These are phyloP conservation scores for Acrodontium crateriforme DNA, from an alignment of 2,329 filamentous ascomycete species.

Conservation along the genomic window DNA sequence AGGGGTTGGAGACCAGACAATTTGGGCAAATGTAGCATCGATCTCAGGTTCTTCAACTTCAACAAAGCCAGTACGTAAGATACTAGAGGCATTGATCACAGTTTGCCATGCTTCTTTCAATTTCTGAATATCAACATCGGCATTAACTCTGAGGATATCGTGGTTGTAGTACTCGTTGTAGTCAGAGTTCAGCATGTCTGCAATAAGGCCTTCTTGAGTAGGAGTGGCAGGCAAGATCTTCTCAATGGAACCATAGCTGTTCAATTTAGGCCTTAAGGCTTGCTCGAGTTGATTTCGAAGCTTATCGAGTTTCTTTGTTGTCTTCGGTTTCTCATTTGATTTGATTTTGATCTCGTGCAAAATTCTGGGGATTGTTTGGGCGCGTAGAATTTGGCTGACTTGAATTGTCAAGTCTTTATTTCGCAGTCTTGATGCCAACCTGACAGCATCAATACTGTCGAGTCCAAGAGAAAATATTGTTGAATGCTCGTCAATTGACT, in stretches of 20 bases:
- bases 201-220: conserved; percentile 75
- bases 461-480: conserved; percentile 72
- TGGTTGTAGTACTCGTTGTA: conserved; percentile 76
- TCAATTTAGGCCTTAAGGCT: not conserved
- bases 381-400: conserved; percentile 65
- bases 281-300: conserved; percentile 7
- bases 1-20: conserved; percentile 27
- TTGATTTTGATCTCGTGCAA: conserved; percentile 12
- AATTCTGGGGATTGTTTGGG: conserved; percentile 54
- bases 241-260: conserved; percentile 30
- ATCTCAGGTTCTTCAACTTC: conserved; percentile 49
- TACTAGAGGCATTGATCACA: conserved; percentile 49
- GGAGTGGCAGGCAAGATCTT: conserved; percentile 61
- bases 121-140: conserved; percentile 39
- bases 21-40: conserved; percentile 41
- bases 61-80: conserved; percentile 62
- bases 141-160: conserved; percentile 52
- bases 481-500: conserved; percentile 41
- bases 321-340: not conserved
- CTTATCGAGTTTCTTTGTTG: conserved; percentile 3
- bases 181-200: conserved; percentile 63
- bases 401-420: conserved; percentile 45
- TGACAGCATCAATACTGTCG: conserved; percentile 87
- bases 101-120: conserved; percentile 48
- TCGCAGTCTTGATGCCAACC: conserved; percentile 59